A percentile compares a stretch with the other conserved stretches of the same genome.
Evolutionary conservation across 768 basidiomycete species (phyloP).

Genomic region (Auriscalpium microsporum): DNA sequence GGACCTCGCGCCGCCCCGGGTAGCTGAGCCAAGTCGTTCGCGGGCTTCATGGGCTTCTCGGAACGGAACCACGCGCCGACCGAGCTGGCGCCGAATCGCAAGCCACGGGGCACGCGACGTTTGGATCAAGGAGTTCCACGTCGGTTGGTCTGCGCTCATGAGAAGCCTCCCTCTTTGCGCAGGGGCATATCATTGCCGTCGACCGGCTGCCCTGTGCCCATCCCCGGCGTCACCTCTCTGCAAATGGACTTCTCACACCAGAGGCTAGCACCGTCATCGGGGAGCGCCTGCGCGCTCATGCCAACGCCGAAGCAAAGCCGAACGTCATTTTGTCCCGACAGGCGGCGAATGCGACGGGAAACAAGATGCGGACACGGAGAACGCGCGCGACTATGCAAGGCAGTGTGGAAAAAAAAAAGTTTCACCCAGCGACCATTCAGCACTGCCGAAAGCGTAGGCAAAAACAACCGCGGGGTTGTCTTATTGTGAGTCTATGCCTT

Average conservation of each 20-base stretch:
- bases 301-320: conserved; percentile 36
- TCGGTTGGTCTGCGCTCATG: not conserved
- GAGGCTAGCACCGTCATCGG: conserved; percentile 39
- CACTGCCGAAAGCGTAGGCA: conserved; percentile 33
- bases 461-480: conserved; percentile 39
- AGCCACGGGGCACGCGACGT: not conserved
- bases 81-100: not conserved
- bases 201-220: conserved; percentile 68
- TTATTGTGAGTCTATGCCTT: conserved; percentile 40
- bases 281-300: conserved; percentile 24
- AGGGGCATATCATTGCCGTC: conserved; percentile 61
- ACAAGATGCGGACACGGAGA: conserved; percentile 55
- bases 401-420: conserved; percentile 61
- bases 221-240: conserved; percentile 65
- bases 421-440: conserved; percentile 56
- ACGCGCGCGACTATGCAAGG: conserved; percentile 63
- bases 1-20: conserved; percentile 92
- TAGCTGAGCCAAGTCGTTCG: conserved; percentile 85
- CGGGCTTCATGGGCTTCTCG: conserved; percentile 50
- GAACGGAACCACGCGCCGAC: conserved; percentile 35
- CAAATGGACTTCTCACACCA: conserved; percentile 70
- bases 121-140: not conserved
- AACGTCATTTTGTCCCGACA: conserved; percentile 88
- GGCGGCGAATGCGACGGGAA: conserved; percentile 78
- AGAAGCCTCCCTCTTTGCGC: conserved; percentile 15